Evolutionary conservation across 129 eudicot species (phyloP), one percentile per base, ranked within the genome.

Genomic region (Dittrichia graveolens): DNA sequence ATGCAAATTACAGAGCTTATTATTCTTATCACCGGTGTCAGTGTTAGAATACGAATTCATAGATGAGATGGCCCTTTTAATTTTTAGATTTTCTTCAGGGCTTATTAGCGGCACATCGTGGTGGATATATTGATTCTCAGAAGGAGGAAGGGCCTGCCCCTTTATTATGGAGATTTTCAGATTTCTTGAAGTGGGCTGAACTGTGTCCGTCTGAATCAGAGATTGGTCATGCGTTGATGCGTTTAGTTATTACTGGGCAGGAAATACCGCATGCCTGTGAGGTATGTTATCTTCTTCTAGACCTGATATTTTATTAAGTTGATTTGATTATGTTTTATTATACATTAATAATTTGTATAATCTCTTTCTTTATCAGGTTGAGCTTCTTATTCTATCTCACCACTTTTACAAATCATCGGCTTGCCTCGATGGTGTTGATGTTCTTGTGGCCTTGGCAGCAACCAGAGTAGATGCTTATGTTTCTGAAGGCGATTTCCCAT

Each of bases 131-230:
- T 71, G 99, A 95, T 67, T 86, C 96, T 60, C 99, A 95, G 72
- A 94, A 90, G 83, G 99, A 95, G 52, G 99, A 95, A 84, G 99
- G 99, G 40, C 99, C 99, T 67, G 96, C 99, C 52, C 99, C 99
- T 37, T 74, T 95, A 70, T 78, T 95, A 50, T 95, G 99, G 99
- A 86, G 99, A 79, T 88, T 90, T 85, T 90, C 99, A 10, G 99
- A 95, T 79, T 95, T 95, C 76, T 63, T 95, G 61, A 95, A 88
- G 79, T 95, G 99, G 99, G 99, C 99, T 37, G 93, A 90, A 73
- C 87, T 95, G 65, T 95, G 99, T 79, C 96, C 99, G 8, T 95
- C 97, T 34, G 99, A 95, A 73, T 89, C 93, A 75, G 97, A 95
- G 81, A 82, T 95, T 45, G 99, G 99, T 47, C 99, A 95, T 60